Evolutionary conservation across 2,329 filamentous ascomycete genomes (phyloP), one percentile per base, ranked within the genome.

Genomic region (Sordariomycetes sp.): DNA sequence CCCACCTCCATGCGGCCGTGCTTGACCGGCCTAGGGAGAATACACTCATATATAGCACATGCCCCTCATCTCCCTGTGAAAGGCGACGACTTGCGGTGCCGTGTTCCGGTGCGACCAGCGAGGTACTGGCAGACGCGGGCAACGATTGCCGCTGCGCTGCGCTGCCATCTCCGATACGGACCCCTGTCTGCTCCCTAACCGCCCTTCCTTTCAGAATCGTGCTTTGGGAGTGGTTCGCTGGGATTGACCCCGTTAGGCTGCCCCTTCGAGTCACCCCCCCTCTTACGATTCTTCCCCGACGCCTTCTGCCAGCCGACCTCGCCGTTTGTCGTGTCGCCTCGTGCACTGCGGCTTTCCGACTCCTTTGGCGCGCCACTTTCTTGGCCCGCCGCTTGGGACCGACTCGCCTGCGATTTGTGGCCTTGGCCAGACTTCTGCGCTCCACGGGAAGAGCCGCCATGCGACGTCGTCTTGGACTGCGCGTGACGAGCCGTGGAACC

Each of bases 161-260:
- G 20, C 20, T 13, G n/a, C 10, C 6, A 20, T 20, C n/a, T 50
- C 45, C 20, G 22, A 13, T 10, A 24, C 22, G 10, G 13, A 24
- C 45, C 45, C 20, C 10, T 22, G 3, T 20, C 22, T 22, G 22
- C 20, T 13, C 4, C 48, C 78, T 72, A 85, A 54, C 82, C 82
- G 2, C 82, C 82, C 63, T 85, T 85, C 59, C 82, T 77, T 59
- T 85, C 82, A 1, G 76, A 77, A 13, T 79, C 78, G 56, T 82
- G 76, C 67, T 76, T 80, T 2, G 82, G 82, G 22, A 70, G 71
- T 65, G 76, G 74, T 65, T 86, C 82, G 59, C 74, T 72, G 32
- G 75, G 74, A 7, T 69, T 64, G 24, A 66, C 65, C 3, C 68
- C 69, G 58, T 74, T 76, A 8, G 66, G 65, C 53, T 69, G 66